Percentiles rank a stretch among this genome's conserved stretches.
Conservation (phyloP, 768 basidiomycete species). For the Tubosaeta sp. region DNA sequence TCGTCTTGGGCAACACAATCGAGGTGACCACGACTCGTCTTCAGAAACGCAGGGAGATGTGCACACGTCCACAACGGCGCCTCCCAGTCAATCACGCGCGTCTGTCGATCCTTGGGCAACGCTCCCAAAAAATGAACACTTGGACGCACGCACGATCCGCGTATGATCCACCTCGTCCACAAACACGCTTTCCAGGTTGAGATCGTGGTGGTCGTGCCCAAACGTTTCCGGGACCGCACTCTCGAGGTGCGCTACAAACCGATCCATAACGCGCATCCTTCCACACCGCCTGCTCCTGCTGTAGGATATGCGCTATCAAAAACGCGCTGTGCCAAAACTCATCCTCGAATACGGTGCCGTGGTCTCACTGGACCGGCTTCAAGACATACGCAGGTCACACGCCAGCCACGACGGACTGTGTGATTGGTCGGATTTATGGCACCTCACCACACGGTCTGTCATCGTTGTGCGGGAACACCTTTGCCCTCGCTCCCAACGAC, state of each 20-base stretch:
- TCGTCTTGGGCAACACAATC: constrained; percentile 32
- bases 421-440: too few relatives aligned
- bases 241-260: constrained; percentile 37
- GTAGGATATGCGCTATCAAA: constrained; percentile 62
- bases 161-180: constrained; percentile 67
- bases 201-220: constrained; percentile 78
- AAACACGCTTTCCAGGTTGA: constrained; percentile 82
- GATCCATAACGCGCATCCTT: constrained; percentile 64
- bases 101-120: constrained; percentile 38
- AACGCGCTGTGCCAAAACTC: constrained; percentile 54
- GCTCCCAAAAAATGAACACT: background rate
- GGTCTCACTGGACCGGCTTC: too few relatives aligned
- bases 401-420: too few relatives aligned
- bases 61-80: constrained; percentile 85
- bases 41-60: constrained; percentile 75
- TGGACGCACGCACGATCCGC: constrained; percentile 65
- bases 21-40: constrained; percentile 63
- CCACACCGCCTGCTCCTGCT: constrained; percentile 59
- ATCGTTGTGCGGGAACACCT: too few relatives aligned
- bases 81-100: constrained; percentile 88
- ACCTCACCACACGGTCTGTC: too few relatives aligned
- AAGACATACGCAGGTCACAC: too few relatives aligned
- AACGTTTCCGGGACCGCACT: constrained; percentile 51
- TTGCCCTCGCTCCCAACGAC: too few relatives aligned
- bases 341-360: too few relatives aligned